Evolutionary conservation across 805 yeast genomes (phyloP).

Genomic region (Kuraishia ogatae): DNA sequence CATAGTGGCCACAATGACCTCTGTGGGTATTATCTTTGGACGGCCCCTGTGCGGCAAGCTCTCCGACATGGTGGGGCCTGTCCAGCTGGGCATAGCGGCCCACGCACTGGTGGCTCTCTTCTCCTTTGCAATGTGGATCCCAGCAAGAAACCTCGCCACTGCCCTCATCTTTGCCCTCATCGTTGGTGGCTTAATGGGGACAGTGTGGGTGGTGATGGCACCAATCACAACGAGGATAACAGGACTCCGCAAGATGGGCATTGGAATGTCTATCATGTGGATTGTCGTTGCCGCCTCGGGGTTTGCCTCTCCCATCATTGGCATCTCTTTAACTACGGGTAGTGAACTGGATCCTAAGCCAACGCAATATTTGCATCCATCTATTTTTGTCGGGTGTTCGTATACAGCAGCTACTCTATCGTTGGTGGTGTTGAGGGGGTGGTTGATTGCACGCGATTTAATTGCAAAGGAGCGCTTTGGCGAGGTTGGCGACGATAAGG

Average conservation of each 20-base stretch:
- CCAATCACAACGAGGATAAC: slow-evolving; percentile 42
- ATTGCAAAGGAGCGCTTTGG: background rate
- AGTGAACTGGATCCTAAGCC: slow-evolving; percentile 31
- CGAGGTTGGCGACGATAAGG: background rate
- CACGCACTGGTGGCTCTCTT: slow-evolving; percentile 31
- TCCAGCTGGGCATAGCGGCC: slow-evolving; percentile 32
- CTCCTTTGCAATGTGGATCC: slow-evolving; percentile 45
- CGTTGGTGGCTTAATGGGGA: slow-evolving; percentile 52
- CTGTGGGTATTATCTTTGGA: slow-evolving; percentile 46
- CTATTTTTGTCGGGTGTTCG: slow-evolving; percentile 51
- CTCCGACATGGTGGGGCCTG: slow-evolving; percentile 43
- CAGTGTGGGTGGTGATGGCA: slow-evolving; percentile 47
- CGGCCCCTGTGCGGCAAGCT: slow-evolving; percentile 47
- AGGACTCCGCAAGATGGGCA: slow-evolving; percentile 44
- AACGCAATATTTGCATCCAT: slow-evolving; percentile 40
- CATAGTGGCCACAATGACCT: slow-evolving; percentile 49
- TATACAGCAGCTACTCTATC: slow-evolving; percentile 36
- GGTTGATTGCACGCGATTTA: slow-evolving; percentile 41
- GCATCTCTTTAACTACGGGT: slow-evolving; percentile 20
- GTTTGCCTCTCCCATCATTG: slow-evolving; percentile 53
- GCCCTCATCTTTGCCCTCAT: slow-evolving; percentile 42
- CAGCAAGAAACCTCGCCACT: slow-evolving; percentile 48
- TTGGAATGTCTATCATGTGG: slow-evolving; percentile 43
- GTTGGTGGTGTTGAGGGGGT: slow-evolving; percentile 42
- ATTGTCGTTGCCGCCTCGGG: slow-evolving; percentile 38